These are phyloP conservation scores for Sporisorium exsertum DNA, from an alignment of 1,284 basidiomycete genomes.

Conservation along the genomic window DNA sequence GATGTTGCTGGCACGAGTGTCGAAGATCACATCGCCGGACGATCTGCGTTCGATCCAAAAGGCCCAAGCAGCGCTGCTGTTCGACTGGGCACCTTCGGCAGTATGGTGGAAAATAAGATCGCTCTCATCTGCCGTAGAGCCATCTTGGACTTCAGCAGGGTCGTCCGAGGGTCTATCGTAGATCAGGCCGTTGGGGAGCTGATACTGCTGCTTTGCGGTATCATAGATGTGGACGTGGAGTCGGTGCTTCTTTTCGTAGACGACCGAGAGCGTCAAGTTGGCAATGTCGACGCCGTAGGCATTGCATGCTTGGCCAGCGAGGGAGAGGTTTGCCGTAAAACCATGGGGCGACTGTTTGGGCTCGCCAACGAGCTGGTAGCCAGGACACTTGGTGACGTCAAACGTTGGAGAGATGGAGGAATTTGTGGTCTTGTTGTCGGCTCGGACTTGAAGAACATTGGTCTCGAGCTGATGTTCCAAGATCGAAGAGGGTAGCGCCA, in stretches of 20 bases:
- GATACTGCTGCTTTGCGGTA: constrained; percentile 74
- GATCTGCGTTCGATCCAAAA: constrained; percentile 79
- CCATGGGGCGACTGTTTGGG: constrained; percentile 68
- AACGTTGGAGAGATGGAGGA: constrained; percentile 33
- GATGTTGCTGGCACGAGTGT: constrained; percentile 73
- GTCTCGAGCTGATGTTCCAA: constrained; percentile 27
- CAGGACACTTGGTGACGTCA: constrained; percentile 42
- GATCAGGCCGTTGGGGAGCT: constrained; percentile 76
- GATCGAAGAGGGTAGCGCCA: constrained; percentile 29
- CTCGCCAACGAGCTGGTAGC: constrained; percentile 49
- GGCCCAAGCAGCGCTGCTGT: constrained; percentile 74
- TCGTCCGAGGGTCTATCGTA: constrained; percentile 74
- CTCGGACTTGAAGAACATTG: constrained; percentile 25
- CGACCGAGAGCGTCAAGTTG: constrained; percentile 76
- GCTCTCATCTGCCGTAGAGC: constrained; percentile 39
- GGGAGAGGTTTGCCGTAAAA: constrained; percentile 74
- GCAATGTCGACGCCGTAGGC: constrained; percentile 79
- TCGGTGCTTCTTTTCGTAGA: constrained; percentile 73
- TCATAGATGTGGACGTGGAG: constrained; percentile 82
- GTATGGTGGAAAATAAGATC: constrained; percentile 75
- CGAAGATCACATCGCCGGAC: constrained; percentile 76
- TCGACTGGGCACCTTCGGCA: constrained; percentile 65
- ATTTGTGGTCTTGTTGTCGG: constrained; percentile 7
- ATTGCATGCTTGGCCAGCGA: constrained; percentile 77
- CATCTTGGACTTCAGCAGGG: constrained; percentile 38